Evolutionary conservation across 179 eudicot genomes (phyloP).

Genomic region (Beta corolliflora): DNA sequence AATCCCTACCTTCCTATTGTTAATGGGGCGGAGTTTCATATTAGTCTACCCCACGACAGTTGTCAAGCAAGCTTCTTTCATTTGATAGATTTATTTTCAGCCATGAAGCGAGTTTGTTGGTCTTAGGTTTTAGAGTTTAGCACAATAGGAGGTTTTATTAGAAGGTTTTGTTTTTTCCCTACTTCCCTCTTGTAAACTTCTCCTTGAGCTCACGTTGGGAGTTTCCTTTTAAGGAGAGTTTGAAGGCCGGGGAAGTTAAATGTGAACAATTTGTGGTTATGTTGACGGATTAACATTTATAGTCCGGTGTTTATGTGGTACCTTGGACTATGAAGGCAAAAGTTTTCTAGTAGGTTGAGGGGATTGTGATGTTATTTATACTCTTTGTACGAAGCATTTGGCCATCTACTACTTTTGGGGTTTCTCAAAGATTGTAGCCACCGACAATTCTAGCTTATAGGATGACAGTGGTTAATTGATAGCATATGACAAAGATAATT

Average conservation of each 20-base stretch:
- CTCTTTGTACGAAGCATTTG: background rate
- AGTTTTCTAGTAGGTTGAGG: background rate
- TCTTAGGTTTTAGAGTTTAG: no score
- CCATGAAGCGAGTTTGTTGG: no score
- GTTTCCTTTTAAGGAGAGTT: background rate
- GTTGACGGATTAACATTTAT: background rate
- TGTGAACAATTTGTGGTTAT: background rate
- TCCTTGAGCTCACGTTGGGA: no score
- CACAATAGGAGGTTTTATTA: background rate
- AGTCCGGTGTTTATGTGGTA: background rate
- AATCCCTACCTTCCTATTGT: background rate
- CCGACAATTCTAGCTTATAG: background rate
- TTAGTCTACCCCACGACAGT: background rate
- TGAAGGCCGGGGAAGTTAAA: background rate
- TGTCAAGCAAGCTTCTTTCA: background rate
- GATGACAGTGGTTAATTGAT: no score
- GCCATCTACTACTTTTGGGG: background rate
- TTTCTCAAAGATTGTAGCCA: background rate
- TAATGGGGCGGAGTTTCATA: background rate
- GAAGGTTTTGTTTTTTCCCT: no score
- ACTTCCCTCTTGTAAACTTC: no score
- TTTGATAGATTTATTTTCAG: no score
- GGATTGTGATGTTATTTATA: background rate
- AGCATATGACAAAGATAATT: no score
- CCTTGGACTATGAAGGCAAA: background rate